Evolutionary conservation across 495 filamentous ascomycete genomes (phyloP), one percentile per base, ranked within the genome.

Genomic region (Xylaria longipes): DNA sequence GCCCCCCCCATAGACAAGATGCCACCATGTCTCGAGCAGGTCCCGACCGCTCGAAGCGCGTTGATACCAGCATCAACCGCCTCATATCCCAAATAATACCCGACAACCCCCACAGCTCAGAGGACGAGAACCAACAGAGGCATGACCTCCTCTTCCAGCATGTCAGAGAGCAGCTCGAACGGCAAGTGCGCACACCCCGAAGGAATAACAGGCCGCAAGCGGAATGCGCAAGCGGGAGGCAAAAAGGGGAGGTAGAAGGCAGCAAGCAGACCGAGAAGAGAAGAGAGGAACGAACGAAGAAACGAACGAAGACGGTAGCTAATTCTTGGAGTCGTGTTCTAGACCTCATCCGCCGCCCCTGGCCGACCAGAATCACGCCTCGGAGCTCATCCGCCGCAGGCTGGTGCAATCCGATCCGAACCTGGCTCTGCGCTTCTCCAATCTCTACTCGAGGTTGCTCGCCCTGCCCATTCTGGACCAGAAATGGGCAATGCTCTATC

Each of bases 401-500:
- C 82, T 98, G 63, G 87, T 97, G 71, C 92, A 93, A 74, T 84
- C 86, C 41, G 91, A 90, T 61, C 92, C 95, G 1, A 94, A 92
- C 72, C 93, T 95, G 78, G 94, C 94, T n/a, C 83, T 95, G 33
- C 87, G 90, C 31, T 97, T 98, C 81, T 91, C 92, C 20, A 94
- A 96, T 77, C 86, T 98, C 60, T 97, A 95, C 82, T 92, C 93
- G 46, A 87, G 92, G 48, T 88, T 99, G 31, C 84, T 97, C 25
- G 92, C 94, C 33, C 91, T 97, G 74, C 95, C 95, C 5, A 95
- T 98, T 2, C 85, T 99, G 39, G 91, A 90, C 74, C 92, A 97
- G 80, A 99, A 98, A 88, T 98, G 95, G 94, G 94, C 92, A 3
- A 97, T 98, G 73, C 85, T 99, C 7, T 94, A 95, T 77, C 87